Percentiles rank a stretch among this genome's conserved stretches.
Evolutionary conservation across 805 yeast species (phyloP).

Genomic region (Gaillardinia entomophila): DNA sequence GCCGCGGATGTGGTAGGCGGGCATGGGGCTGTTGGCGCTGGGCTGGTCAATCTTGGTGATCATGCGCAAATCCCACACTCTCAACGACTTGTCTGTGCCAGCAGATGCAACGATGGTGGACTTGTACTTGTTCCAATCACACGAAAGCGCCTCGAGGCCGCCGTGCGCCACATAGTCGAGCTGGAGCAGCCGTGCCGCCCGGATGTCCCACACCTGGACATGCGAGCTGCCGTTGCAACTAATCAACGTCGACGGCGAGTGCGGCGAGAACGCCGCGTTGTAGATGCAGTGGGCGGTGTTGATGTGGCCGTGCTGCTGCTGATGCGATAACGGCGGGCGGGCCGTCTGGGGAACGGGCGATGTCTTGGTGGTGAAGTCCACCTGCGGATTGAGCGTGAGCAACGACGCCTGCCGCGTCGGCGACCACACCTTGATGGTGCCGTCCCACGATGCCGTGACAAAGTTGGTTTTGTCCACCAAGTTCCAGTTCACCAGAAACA

Average conservation of each 20-base stretch:
- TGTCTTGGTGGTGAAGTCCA: conserved; percentile 21
- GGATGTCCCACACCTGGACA: conserved; percentile 75
- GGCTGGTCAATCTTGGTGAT: conserved; percentile 36
- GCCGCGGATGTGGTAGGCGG: conserved; percentile 41
- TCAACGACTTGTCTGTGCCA: conserved; percentile 83
- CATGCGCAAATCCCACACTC: conserved; percentile 87
- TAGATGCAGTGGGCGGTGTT: conserved; percentile 61
- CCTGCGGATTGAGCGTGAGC: conserved; percentile 42
- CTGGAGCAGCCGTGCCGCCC: conserved; percentile 59
- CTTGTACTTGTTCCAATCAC: conserved; percentile 90
- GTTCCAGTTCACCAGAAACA: conserved; percentile 71
- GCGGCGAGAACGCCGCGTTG: conserved; percentile 79
- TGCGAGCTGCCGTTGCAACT: conserved; percentile 73
- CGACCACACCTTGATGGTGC: conserved; percentile 74
- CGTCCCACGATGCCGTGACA: conserved; percentile 89
- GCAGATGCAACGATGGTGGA: conserved; percentile 76
- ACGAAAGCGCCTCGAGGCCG: conserved; percentile 72
- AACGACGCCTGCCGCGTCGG: conserved; percentile 55
- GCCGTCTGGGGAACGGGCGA: conserved; percentile 20
- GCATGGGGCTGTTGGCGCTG: conserved; percentile 29
- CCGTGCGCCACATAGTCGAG: conserved; percentile 65
- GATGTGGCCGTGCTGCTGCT: conserved; percentile 25
- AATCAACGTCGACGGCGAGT: conserved; percentile 62
- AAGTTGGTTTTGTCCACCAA: conserved; percentile 61
- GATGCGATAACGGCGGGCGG: conserved; percentile 24